Evolutionary conservation across 2,329 filamentous ascomycete species (phyloP).

Genomic region (Colletotrichum abscissum): DNA sequence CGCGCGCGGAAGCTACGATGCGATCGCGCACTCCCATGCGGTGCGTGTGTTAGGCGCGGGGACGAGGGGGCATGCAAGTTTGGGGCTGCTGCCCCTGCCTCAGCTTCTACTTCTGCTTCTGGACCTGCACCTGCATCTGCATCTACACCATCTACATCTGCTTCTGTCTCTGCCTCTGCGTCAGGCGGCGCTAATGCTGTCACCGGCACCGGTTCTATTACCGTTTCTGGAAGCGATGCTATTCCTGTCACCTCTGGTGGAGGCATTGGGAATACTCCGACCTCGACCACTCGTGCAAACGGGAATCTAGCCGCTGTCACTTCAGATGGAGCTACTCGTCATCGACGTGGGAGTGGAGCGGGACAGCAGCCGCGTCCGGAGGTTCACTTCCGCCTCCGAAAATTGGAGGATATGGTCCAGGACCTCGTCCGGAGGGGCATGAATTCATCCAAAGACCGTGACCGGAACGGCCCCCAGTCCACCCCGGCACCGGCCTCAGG

Average conservation of each 20-base stretch:
- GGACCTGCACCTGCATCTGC: no score
- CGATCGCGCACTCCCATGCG: constrained; percentile 54
- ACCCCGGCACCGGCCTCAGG: not conserved
- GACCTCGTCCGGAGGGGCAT: constrained; percentile 41
- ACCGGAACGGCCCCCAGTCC: not conserved
- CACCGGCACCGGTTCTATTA: not conserved
- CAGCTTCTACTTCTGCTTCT: not conserved
- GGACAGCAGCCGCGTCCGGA: constrained; percentile 43
- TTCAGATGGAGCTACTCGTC: not conserved
- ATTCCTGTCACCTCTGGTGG: not conserved
- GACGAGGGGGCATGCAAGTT: constrained; percentile 48
- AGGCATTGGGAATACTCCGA: not conserved
- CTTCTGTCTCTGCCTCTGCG: not conserved
- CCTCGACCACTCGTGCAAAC: not conserved
- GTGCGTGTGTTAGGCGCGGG: constrained; percentile 52
- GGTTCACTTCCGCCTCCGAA: constrained; percentile 51
- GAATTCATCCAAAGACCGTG: not conserved
- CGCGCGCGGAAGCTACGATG: constrained; percentile 56
- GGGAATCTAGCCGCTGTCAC: constrained; percentile 35
- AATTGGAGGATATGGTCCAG: constrained; percentile 55
- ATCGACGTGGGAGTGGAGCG: not conserved
- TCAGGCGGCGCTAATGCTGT: not conserved
- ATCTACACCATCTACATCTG: no score
- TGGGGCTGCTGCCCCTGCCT: constrained; percentile 26
- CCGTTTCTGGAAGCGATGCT: not conserved